Evolutionary conservation across 495 filamentous ascomycete genomes (phyloP), one percentile per base, ranked within the genome.

Genomic region (Xylona heveae): DNA sequence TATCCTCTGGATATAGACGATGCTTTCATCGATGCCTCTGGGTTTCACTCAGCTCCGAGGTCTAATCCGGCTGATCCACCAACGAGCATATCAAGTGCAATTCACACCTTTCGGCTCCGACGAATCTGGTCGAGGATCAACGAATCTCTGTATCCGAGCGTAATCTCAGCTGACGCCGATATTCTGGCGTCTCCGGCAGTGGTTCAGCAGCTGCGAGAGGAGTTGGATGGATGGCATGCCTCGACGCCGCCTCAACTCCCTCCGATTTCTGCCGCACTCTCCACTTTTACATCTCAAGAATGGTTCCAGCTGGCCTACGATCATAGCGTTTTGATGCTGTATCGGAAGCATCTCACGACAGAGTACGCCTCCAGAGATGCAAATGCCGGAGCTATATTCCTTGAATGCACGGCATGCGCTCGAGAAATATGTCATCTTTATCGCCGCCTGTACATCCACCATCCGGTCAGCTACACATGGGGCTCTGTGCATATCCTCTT

Each of bases 31-130:
- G n/a, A n/a, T n/a, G n/a, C n/a, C n/a, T n/a, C n/a, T n/a, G n/a
- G n/a, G n/a, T n/a, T n/a, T n/a, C n/a, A n/a, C n/a, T n/a, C n/a
- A n/a, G n/a, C 23, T 23, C 37, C 30, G 9, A 16, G 31, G 24
- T 32, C 21, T 13, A 24, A 24, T 10, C 18, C 25, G 16, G 27
- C 8, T 21, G 23, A 36, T 17, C 37, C 31, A 3, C 40, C 37
- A 18, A 39, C 40, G 19, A 31, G 18, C 7, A 42, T 42, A 28
- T 30, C 40, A 2, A 29, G 23, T 24, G 40, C 37, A 9, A 42
- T 42, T 15, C 40, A 42, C 17, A 31, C 29, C 23, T 27, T 42
- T 28, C 37, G 37, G 19, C 32, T 42, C 6, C 40, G 40, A 5
- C 22, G 28, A 3, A 19, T 42, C 17, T 35, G 32, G 31, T 28